Evolutionary conservation across 306 rosid species (phyloP), one percentile per base, ranked within the genome.

Genomic region (Acmispon strigosus): DNA sequence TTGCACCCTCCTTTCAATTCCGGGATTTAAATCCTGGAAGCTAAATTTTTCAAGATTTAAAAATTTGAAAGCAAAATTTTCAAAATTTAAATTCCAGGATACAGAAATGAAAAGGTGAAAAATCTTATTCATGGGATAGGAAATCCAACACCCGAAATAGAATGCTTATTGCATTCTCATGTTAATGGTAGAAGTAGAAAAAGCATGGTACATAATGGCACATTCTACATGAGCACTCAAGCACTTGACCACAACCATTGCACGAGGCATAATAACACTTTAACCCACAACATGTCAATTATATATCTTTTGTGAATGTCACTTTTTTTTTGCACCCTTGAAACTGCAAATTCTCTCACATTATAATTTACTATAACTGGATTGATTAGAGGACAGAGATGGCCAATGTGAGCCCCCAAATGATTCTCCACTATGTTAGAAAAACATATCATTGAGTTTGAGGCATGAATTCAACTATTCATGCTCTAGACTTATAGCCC

Each of bases 221-320:
- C 69, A n/a, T n/a, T n/a, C n/a, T n/a, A n/a, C n/a, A n/a, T n/a
- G n/a, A n/a, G 69, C 2, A 12, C 43, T 39, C 6, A 60, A 60
- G 34, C 55, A 79, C 34, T 68, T 47, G 56, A 80, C 69, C 48
- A 61, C 62, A 50, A 34, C 54, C 62, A 67, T 68, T 67, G 51
- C 71, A 78, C 69, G 4, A 56, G 43, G 14, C 64, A 78, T 45
- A 22, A 58, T 19, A 55, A 32, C 41, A 29, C 56, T 76, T 81
- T 51, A 56, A 67, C 69, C 78, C 80, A 81, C 72, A 65, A 65
- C 78, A 57, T 75, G 6, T 58, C 19, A 43, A 52, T 47, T 47
- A 4, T 48, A 22, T 34, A 19, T 69, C 11, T 69, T 12, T 32
- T 52, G 43, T 36, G 36, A 13, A 50, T 70, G 71, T 10, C 61